These are phyloP conservation scores for Cicer bijugum DNA, from an alignment of 306 rosid species.

Conservation along the genomic window DNA sequence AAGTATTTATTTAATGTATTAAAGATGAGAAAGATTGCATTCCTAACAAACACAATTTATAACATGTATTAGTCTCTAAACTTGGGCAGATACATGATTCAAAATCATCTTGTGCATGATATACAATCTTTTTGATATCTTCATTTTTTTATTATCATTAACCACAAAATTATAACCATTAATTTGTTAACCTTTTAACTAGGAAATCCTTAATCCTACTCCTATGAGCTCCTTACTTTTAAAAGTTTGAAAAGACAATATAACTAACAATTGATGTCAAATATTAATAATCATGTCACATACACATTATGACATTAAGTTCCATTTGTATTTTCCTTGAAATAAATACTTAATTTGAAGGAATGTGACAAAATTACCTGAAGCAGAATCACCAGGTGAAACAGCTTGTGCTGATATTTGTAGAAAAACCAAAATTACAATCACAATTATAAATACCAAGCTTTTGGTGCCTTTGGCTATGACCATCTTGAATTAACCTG, in stretches of 20 bases:
- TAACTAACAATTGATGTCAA: conserved; percentile 11
- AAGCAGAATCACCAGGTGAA: conserved; percentile 41
- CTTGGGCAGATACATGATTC: neutral
- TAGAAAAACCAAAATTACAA: conserved; percentile 48
- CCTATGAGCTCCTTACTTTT: too few species aligned
- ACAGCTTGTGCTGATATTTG: conserved; percentile 49
- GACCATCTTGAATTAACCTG: conserved; percentile 55
- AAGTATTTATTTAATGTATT: neutral
- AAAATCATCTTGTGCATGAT: neutral
- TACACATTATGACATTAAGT: neutral
- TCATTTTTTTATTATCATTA: too few species aligned
- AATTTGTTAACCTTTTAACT: too few species aligned
- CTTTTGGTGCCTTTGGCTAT: conserved; percentile 14
- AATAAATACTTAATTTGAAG: neutral
- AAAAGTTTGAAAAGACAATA: neutral
- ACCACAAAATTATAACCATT: too few species aligned
- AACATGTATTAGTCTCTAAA: neutral
- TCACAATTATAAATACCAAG: conserved; percentile 28
- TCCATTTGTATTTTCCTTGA: too few species aligned
- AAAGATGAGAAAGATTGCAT: neutral
- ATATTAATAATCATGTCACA: conserved; percentile 20
- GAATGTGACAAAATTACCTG: conserved; percentile 46
- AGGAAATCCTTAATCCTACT: too few species aligned
- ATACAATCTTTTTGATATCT: too few species aligned
- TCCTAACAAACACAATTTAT: neutral